Evolutionary conservation across 768 basidiomycete species (phyloP), one percentile per base, ranked within the genome.

Genomic region (Mycena epipterygia): DNA sequence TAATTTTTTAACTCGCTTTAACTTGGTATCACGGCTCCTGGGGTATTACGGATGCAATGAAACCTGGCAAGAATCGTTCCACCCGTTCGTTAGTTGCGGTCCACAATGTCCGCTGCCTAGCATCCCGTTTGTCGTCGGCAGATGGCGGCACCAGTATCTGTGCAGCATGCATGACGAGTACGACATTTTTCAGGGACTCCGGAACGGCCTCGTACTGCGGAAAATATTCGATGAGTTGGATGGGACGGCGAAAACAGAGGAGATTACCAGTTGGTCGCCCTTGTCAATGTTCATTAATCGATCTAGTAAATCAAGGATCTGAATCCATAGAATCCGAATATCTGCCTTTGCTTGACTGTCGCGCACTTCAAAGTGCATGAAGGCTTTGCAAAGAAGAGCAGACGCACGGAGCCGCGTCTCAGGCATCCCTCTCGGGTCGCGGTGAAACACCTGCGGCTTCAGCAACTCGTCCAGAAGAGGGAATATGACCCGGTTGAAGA

Each of bases 111-210:
- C 86, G 87, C 78, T 91, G 91, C 52, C 84, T 85, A 63, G 90
- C 90, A 59, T 86, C 84, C 61, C 91, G 89, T 49, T 80, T 72
- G 67, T 90, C 87, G 46, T 81, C 78, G 9, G 79, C 81, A 16
- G 83, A 82, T 14, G 89, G 91, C 5, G 95, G 94, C 5, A 95
- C 87, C 21, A 99, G 89, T 64, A 97, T 91, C 6, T 89, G 88
- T 1, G 93, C 92, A 1, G 96, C 95, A 75, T 96, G 92, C 95
- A 99, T 97, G 56, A 99, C 97, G 55, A 99, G 87, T 19, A 99
- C 83, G 56, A 97, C 94, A 76, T 99, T 99, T 83, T 98, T 99
- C 75, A 99, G 87, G 1, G 96, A 97, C 81, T 99, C 98, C 1
- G 95, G 96, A 23, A 98, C 88, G 0, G 97, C 97, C 79, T 99